Percentiles rank a stretch among this genome's conserved stretches.
Conservation (phyloP, 2,329 filamentous ascomycete genomes). For the Lasiodiplodia theobromae region DNA sequence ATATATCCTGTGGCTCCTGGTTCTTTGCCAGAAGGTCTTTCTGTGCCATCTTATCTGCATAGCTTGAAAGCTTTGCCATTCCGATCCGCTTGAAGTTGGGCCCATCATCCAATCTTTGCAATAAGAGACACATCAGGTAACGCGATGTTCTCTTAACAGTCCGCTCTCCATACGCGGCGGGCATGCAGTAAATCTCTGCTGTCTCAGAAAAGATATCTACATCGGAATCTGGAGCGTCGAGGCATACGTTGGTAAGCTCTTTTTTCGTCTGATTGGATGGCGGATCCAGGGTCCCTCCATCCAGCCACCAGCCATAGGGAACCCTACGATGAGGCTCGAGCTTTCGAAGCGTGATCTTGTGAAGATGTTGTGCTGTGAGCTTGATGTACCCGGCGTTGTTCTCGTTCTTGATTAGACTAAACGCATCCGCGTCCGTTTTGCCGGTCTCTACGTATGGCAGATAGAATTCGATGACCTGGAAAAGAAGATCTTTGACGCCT, state of each 20-base stretch:
- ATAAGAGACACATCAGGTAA: constrained; percentile 32
- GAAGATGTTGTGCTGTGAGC: not conserved
- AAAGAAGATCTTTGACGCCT: not conserved
- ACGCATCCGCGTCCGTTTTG: no score
- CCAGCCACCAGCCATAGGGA: not conserved
- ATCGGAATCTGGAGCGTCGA: constrained; percentile 32
- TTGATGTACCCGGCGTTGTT: not conserved
- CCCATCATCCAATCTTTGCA: constrained; percentile 7
- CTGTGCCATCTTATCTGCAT: not conserved
- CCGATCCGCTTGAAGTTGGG: not conserved
- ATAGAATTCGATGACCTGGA: not conserved
- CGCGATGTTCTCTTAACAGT: constrained; percentile 29
- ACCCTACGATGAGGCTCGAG: not conserved
- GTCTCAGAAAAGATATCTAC: constrained; percentile 26
- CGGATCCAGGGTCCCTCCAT: not conserved
- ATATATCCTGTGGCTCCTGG: not conserved
- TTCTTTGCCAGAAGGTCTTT: not conserved
- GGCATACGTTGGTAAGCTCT: constrained; percentile 32
- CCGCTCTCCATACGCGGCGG: constrained; percentile 31
- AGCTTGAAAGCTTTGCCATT: not conserved
- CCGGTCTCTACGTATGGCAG: not conserved
- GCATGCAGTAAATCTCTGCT: constrained; percentile 29
- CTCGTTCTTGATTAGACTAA: not conserved
- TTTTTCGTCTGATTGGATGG: not conserved
- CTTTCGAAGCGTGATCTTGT: not conserved